These are phyloP conservation scores for Combretum micranthum DNA, from an alignment of 345 rosid species.

Conservation along the genomic window DNA sequence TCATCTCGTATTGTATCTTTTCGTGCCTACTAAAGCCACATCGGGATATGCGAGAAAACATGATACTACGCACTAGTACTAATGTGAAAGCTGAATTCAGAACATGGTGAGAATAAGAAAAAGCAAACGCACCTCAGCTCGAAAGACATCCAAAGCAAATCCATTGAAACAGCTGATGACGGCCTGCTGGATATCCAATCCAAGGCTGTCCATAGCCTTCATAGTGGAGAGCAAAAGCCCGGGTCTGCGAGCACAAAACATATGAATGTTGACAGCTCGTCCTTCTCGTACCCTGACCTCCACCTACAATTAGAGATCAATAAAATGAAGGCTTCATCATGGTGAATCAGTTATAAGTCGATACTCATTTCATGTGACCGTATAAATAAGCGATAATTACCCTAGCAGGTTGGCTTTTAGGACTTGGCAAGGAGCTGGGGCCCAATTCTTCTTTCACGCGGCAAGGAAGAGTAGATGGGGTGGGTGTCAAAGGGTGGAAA, in stretches of 20 bases:
- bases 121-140: conserved; percentile 62
- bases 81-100: too few relatives aligned
- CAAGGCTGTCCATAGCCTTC: conserved; percentile 88
- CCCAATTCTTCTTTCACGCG: conserved; percentile 76
- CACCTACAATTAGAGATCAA: conserved; percentile 37
- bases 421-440: conserved; percentile 61
- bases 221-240: conserved; percentile 86
- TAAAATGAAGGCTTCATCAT: too few relatives aligned
- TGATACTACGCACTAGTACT: too few relatives aligned
- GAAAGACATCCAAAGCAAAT: conserved; percentile 87
- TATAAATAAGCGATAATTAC: conserved; percentile 25
- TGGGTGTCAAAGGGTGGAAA: conserved; percentile 83
- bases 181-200: conserved; percentile 96
- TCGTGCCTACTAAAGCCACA: too few relatives aligned
- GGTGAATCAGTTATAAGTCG: too few relatives aligned
- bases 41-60: too few relatives aligned
- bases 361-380: too few relatives aligned
- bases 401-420: conserved; percentile 80
- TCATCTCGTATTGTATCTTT: too few relatives aligned
- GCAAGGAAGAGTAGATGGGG: conserved; percentile 66
- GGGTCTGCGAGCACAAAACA: conserved; percentile 91
- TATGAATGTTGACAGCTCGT: conserved; percentile 94
- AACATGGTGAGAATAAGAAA: neutral
- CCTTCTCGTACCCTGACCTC: conserved; percentile 95
- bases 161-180: conserved; percentile 96